phyloP scores from a whole-genome alignment of 805 yeast genomes.

The Wickerhamomyces canadensis region DNA sequence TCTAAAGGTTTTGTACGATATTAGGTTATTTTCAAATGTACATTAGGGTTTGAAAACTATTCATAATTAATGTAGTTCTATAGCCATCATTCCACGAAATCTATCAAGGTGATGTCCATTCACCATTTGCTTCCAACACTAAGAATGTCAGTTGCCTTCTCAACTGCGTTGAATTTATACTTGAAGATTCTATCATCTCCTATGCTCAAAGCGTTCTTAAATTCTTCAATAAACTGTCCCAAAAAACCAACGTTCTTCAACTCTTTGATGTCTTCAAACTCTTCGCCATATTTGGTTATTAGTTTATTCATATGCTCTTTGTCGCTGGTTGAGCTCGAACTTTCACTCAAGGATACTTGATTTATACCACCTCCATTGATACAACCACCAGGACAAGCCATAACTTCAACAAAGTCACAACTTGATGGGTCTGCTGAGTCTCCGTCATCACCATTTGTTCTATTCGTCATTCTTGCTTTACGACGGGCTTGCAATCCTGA shows the following conservation, averaged over 20 bases:
- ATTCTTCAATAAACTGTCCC: conserved; percentile 30
- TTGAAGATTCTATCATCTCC: conserved; percentile 33
- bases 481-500: conserved; percentile 24
- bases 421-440: conserved; percentile 35
- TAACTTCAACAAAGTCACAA: conserved; percentile 79
- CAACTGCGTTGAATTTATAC: conserved; percentile 46
- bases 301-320: conserved; percentile 19
- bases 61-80: background rate
- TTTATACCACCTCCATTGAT: conserved; percentile 93
- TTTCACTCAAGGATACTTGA: conserved; percentile 5
- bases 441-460: background rate
- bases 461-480: conserved; percentile 11
- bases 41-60: conserved; percentile 1
- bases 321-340: conserved; percentile 3
- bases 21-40: conserved; percentile 1
- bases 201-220: conserved; percentile 28
- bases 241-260: conserved; percentile 25
- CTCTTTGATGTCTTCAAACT: conserved; percentile 28
- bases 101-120: background rate
- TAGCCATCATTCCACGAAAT: background rate
- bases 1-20: conserved; percentile 1
- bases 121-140: conserved; percentile 55
- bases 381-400: conserved; percentile 99
- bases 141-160: conserved; percentile 45
- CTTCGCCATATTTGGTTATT: conserved; percentile 27